Evolutionary conservation across 768 basidiomycete genomes (phyloP).

Genomic region (Piloderma croceum): DNA sequence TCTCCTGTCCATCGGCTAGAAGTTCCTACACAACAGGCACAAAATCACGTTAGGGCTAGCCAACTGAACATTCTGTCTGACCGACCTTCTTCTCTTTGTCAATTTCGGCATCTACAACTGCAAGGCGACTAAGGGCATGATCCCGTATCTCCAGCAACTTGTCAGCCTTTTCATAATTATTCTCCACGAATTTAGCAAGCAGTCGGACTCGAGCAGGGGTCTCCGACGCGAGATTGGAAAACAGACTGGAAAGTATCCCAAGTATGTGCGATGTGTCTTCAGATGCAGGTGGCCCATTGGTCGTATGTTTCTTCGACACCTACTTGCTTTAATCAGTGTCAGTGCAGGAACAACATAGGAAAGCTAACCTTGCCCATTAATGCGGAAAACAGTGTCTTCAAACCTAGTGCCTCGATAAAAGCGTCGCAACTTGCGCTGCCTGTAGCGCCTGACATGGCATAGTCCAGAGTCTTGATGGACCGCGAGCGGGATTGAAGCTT

Average conservation of each 20-base stretch:
- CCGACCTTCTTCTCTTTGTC: conserved; percentile 59
- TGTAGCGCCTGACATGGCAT: conserved; percentile 77
- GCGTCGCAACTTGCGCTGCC: conserved; percentile 69
- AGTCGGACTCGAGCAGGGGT: conserved; percentile 75
- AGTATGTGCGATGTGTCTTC: conserved; percentile 88
- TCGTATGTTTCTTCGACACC: conserved; percentile 63
- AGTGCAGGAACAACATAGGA: conserved; percentile 1
- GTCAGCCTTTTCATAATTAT: conserved; percentile 90
- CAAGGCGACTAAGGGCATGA: conserved; percentile 54
- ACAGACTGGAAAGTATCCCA: conserved; percentile 81
- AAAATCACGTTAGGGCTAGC: no score
- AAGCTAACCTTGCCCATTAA: conserved; percentile 89
- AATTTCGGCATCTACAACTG: conserved; percentile 59
- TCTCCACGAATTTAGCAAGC: conserved; percentile 90
- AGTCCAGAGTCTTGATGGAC: conserved; percentile 86
- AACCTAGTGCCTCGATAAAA: conserved; percentile 82
- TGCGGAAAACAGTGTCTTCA: conserved; percentile 85
- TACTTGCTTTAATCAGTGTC: conserved; percentile 16
- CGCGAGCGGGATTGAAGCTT: conserved; percentile 76
- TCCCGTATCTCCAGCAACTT: conserved; percentile 87
- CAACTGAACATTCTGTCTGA: conserved; percentile 13
- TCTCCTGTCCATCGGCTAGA: conserved; percentile 49
- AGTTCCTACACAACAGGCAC: conserved; percentile 41
- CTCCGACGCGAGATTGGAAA: conserved; percentile 83
- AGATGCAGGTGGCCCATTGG: conserved; percentile 42